These are phyloP conservation scores for Citrus reticulata DNA, from an alignment of 345 rosid genomes.

Conservation along the genomic window DNA sequence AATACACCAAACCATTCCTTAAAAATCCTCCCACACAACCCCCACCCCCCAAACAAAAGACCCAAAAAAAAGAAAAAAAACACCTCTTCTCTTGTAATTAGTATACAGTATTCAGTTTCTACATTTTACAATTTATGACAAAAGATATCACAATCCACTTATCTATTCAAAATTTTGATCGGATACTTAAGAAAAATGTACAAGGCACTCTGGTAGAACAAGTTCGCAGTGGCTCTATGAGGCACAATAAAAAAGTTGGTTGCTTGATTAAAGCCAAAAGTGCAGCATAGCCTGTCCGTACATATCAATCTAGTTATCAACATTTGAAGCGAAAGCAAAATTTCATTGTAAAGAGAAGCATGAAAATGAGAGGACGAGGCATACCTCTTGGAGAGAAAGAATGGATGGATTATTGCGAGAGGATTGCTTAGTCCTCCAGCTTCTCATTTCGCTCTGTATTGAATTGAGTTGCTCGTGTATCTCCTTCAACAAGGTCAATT, in stretches of 20 bases:
- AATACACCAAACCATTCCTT: neutral
- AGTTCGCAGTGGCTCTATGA: neutral
- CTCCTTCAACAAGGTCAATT: constrained; percentile 53
- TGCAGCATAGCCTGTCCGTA: constrained; percentile 68
- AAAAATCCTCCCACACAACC: too few relatives aligned
- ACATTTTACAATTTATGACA: neutral
- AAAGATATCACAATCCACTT: neutral
- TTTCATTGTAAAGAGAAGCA: neutral
- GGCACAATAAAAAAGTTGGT: neutral
- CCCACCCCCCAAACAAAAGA: too few relatives aligned
- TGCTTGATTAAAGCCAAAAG: constrained; percentile 64
- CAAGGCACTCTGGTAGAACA: neutral
- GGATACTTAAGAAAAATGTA: neutral
- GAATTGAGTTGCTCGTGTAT: constrained; percentile 59
- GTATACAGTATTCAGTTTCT: neutral
- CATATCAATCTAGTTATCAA: constrained; percentile 9
- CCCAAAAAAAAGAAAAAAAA: neutral
- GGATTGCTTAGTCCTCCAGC: constrained; percentile 33
- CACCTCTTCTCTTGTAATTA: neutral
- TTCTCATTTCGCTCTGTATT: constrained; percentile 58
- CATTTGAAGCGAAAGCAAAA: neutral
- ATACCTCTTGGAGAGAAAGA: constrained; percentile 43
- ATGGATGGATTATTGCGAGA: constrained; percentile 25
- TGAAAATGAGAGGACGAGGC: neutral
- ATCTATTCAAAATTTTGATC: neutral